Conservation (phyloP, 2,329 filamentous ascomycete genomes). For the Seiridium cupressi region DNA sequence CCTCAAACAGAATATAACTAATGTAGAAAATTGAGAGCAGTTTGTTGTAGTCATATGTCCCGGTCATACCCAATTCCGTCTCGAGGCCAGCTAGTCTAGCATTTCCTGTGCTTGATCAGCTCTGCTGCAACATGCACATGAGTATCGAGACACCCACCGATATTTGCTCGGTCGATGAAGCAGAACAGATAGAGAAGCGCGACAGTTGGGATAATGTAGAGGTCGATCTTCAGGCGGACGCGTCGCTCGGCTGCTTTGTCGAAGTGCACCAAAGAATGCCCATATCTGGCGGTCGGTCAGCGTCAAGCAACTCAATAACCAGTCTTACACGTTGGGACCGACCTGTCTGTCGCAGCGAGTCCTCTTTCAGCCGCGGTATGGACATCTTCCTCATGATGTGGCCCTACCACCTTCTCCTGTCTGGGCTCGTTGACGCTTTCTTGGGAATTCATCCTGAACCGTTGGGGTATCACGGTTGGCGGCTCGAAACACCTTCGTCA, state of each 20-base stretch:
- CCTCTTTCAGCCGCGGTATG: conserved; percentile 39
- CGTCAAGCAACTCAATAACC: background rate
- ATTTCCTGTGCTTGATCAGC: conserved; percentile 49
- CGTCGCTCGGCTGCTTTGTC: conserved; percentile 55
- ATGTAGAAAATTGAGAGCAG: conserved; percentile 70
- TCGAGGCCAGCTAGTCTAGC: conserved; percentile 66
- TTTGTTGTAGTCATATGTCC: conserved; percentile 65
- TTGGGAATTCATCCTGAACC: background rate
- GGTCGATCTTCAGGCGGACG: conserved; percentile 60
- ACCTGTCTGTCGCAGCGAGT: conserved; percentile 46
- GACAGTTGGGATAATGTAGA: conserved; percentile 62
- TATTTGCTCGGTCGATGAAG: conserved; percentile 69
- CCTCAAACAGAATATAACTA: conserved; percentile 71
- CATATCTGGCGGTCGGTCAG: conserved; percentile 34
- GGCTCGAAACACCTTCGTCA: too few species aligned
- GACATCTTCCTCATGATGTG: conserved; percentile 13
- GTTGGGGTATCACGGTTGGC: too few species aligned
- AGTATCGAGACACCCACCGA: conserved; percentile 43
- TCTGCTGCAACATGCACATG: background rate
- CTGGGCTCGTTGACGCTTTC: background rate
- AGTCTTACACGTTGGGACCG: conserved; percentile 9
- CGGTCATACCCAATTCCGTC: conserved; percentile 54
- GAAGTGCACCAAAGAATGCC: conserved; percentile 48
- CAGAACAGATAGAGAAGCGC: conserved; percentile 67
- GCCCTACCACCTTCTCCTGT: background rate